Base-by-base conservation (phyloP, 345 rosid genomes). In the Anacardium occidentale region DNA sequence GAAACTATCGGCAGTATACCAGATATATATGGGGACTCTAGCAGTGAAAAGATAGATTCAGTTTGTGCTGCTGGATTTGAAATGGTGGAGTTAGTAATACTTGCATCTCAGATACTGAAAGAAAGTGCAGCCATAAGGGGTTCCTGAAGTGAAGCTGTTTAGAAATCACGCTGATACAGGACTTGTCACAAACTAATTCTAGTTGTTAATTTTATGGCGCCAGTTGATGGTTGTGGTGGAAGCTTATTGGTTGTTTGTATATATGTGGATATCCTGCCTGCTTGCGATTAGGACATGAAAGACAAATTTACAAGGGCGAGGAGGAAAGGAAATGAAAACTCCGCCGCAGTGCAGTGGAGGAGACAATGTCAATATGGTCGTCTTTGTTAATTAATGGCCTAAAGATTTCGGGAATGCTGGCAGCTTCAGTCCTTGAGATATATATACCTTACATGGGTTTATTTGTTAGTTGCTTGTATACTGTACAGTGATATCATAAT, bases 51-150 rank as follows among this genome's bases (percentile, higher is more conserved):
- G 69, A 82, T 85, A 17, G 97, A 93, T 79, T 65, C 84, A 51
- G 90, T 96, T 76, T 84, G 91, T 70, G 97, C 93, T 67, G 97
- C 97, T 13, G 99, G 98, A 56, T 84, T 89, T 71, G 99, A 96
- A 86, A 93, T 96, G 98, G 95, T 96, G 81, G 96, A 96, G 77
- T 95, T 96, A 37, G 80, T 96, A 48, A 85, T 91, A 64, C 86
- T 93, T 69, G 88, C 98, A 53, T 90, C 97, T 68, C 87, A 85
- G 75, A 52, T 81, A 63, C 66, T 93, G 78, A 87, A 84, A 80
- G 87, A 80, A 42, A 69, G 56, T 20, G 58, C 56, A 40, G 75
- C 69, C 34, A 57, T 15, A 54, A 42, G n/a, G n/a, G 71, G 54
- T 62, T 64, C 64, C 26, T 25, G 55, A 69, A 78, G 72, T 34